These are phyloP conservation scores for Talaromyces sp. DNA, from an alignment of 2,329 filamentous ascomycete genomes.

Conservation along the genomic window DNA sequence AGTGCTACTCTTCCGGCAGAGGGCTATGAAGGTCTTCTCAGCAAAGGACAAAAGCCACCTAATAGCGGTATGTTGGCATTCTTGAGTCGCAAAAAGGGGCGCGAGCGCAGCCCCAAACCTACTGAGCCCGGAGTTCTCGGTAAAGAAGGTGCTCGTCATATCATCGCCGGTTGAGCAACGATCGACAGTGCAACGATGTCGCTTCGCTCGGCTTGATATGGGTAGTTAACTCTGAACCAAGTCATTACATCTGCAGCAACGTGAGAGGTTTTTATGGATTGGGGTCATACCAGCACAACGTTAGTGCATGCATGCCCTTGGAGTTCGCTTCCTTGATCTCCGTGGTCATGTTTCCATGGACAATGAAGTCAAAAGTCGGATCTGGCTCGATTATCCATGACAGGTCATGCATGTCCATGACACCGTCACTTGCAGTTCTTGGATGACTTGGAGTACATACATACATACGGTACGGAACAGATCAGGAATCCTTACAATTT, in stretches of 20 bases:
- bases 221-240: background rate
- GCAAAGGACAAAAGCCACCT: conserved; percentile 45
- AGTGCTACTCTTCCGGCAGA: conserved; percentile 70
- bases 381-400: background rate
- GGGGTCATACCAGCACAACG: background rate
- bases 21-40: conserved; percentile 45
- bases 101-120: conserved; percentile 88
- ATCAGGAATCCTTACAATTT: background rate
- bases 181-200: background rate
- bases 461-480: background rate
- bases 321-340: background rate
- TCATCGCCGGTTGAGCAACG: conserved; percentile 53
- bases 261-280: background rate
- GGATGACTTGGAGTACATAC: background rate
- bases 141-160: conserved; percentile 85
- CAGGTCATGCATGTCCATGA: background rate
- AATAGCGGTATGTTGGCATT: conserved; percentile 82
- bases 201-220: background rate
- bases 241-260: background rate
- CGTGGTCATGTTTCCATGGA: background rate
- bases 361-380: background rate
- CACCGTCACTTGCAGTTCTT: background rate
- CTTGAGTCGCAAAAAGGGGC: conserved; percentile 80
- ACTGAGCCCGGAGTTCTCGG: conserved; percentile 90
- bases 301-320: background rate